phyloP scores from a whole-genome alignment of 2,329 filamentous ascomycete species.

The Pseudogymnoascus sp. region DNA sequence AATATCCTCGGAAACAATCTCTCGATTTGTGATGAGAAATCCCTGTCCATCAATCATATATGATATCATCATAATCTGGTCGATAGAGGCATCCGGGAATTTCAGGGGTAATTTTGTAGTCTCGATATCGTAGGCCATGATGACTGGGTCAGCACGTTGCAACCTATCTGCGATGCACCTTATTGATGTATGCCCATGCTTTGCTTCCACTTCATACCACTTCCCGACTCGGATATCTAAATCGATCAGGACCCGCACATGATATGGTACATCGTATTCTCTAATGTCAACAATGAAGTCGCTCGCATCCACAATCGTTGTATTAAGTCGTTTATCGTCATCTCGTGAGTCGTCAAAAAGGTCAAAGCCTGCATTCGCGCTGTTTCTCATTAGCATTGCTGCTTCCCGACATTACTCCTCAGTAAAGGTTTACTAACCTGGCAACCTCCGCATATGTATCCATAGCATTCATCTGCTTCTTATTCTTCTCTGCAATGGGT shows the following conservation, averaged over 20 bases:
- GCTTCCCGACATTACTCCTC: neutral
- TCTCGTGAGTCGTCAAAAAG: constrained; percentile 85
- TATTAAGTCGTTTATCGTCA: constrained; percentile 71
- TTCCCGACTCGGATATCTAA: constrained; percentile 89
- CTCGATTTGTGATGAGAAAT: constrained; percentile 94
- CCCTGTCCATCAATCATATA: constrained; percentile 99
- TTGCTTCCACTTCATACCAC: constrained; percentile 94
- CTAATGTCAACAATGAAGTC: constrained; percentile 97
- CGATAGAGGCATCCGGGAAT: constrained; percentile 88
- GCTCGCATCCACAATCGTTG: constrained; percentile 75
- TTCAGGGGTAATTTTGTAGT: constrained; percentile 93
- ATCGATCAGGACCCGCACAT: constrained; percentile 89
- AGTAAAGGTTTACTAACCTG: constrained; percentile 49
- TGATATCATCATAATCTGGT: constrained; percentile 99
- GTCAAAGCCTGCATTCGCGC: constrained; percentile 76
- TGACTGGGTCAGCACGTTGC: constrained; percentile 87
- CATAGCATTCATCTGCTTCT: constrained; percentile 92
- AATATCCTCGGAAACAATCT: constrained; percentile 97
- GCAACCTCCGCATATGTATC: constrained; percentile 97
- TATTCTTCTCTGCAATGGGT: constrained; percentile 93
- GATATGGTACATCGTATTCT: constrained; percentile 98
- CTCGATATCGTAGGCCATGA: constrained; percentile 99
- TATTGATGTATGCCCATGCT: constrained; percentile 80
- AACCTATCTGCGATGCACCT: constrained; percentile 80
- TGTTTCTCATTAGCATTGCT: constrained; percentile 30